phyloP scores from a whole-genome alignment of 805 yeast genomes.

The Groenewaldozyma tartarivorans region DNA sequence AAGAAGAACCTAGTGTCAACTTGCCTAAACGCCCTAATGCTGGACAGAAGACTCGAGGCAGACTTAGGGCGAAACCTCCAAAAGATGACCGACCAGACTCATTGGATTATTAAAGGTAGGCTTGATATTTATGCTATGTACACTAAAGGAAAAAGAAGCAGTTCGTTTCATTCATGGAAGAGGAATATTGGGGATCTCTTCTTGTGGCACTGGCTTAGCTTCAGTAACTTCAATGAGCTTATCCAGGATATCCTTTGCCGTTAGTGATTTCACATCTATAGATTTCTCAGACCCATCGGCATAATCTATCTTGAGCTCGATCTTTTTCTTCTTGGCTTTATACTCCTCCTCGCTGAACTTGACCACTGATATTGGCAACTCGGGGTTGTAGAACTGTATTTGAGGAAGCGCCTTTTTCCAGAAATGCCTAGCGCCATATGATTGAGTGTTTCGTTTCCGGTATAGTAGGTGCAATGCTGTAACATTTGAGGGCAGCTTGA shows the following conservation, averaged over 20 bases:
- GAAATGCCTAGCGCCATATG: conserved; percentile 40
- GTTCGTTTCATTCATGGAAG: neutral
- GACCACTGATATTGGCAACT: conserved; percentile 37
- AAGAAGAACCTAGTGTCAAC: too few species aligned
- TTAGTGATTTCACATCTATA: conserved; percentile 26
- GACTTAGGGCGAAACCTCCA: too few species aligned
- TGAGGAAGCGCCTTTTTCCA: conserved; percentile 71
- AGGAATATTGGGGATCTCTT: conserved; percentile 22
- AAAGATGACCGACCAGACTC: too few species aligned
- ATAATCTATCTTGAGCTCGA: conserved; percentile 1
- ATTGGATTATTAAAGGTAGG: too few species aligned
- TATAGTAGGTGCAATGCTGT: conserved; percentile 19
- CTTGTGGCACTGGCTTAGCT: conserved; percentile 42
- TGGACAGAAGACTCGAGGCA: too few species aligned
- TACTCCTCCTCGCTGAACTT: conserved; percentile 3
- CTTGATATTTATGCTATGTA: too few species aligned
- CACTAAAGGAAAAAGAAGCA: too few species aligned
- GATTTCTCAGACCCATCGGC: conserved; percentile 27
- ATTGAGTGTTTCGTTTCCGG: conserved; percentile 12
- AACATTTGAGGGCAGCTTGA: conserved; percentile 20
- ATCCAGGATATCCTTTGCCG: conserved; percentile 44
- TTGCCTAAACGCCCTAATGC: too few species aligned
- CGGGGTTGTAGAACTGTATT: conserved; percentile 75
- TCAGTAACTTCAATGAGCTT: conserved; percentile 43
- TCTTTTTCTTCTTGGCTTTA: neutral